Evolutionary conservation across 2,329 filamentous ascomycete species (phyloP), one percentile per base, ranked within the genome.

Genomic region (Fusarium buxicola): DNA sequence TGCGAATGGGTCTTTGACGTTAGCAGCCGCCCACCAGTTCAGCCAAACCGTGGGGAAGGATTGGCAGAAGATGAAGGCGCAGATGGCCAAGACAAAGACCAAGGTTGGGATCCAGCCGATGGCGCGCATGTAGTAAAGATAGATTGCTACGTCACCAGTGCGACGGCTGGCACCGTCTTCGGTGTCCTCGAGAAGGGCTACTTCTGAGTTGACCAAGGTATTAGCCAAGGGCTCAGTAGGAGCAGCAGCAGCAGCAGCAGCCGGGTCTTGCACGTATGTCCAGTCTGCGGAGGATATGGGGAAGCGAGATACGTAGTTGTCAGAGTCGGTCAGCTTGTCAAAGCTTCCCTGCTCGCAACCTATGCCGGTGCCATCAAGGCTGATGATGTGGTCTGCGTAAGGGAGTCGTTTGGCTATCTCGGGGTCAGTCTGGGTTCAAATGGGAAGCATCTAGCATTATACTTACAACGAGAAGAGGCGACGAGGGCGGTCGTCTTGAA

Each of bases 41-140:
- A 72, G 45, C 70, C 69, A 72, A 24, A 71, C 66, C 45, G 58
- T 68, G 2, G 71, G 72, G 15, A 74, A 74, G 1, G 58, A 57
- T 7, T 63, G 55, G 28, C 63, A 72, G 21, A 73, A 65, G 2
- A 67, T 65, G 41, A 68, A 73, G 5, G 66, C 60, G 31, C 58
- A 48, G 35, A 73, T 69, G 6, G 65, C 61, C 4, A 67, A 48
- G 13, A 65, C 25, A 8, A 72, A 70, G 2, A 59, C 36, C 3
- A 55, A 32, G 1, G 64, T 57, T 13, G 67, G 67, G 24, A 68
- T 50, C 72, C 66, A 75, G 11, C 65, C 73, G 4, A 62, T 70
- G 12, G 61, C 68, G 3, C 56, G 64, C 8, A 69, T 59, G n/a
- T 74, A 73, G 50, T 73, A 73, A 10, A 54, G 51, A 28, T 67